Percentiles rank a stretch among this genome's conserved stretches.
Conservation (phyloP, 2,329 filamentous ascomycete species). For the Fusarium sp. region DNA sequence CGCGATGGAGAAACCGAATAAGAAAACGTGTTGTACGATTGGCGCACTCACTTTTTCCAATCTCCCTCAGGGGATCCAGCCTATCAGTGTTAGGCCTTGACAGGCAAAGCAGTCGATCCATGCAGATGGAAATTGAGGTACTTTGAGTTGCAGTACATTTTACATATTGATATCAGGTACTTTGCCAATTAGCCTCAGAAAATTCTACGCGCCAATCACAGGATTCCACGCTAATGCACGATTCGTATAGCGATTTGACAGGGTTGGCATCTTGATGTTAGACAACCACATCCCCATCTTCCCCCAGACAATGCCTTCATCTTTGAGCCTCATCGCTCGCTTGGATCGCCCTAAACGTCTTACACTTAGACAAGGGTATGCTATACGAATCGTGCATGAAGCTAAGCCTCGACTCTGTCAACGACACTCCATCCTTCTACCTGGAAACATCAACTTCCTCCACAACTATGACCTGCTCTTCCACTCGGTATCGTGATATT, state of each 20-base stretch:
- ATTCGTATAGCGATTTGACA: constrained; percentile 39
- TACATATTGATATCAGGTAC: neutral
- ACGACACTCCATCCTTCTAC: constrained; percentile 16
- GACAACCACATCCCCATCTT: constrained; percentile 8
- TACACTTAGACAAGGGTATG: constrained; percentile 27
- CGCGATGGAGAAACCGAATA: constrained; percentile 41
- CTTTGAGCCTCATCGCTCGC: constrained; percentile 42
- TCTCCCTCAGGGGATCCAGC: constrained; percentile 35
- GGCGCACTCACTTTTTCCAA: constrained; percentile 29
- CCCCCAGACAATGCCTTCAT: constrained; percentile 26
- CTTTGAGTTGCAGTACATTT: neutral
- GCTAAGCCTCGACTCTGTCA: constrained; percentile 38
- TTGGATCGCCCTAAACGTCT: constrained; percentile 14
- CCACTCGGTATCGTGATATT: constrained; percentile 26
- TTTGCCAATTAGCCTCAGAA: neutral
- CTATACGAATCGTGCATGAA: constrained; percentile 49
- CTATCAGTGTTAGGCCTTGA: constrained; percentile 34
- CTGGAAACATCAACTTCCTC: constrained; percentile 24
- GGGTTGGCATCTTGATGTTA: neutral
- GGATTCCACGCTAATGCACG: constrained; percentile 22
- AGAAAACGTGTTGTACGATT: constrained; percentile 49
- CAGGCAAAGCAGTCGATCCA: constrained; percentile 23
- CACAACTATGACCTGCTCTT: neutral
- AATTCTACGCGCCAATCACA: constrained; percentile 17
- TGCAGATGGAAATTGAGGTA: constrained; percentile 29